A percentile compares a stretch with the other conserved stretches of the same genome.
Conservation (phyloP, 2,329 filamentous ascomycete genomes). For the Aspergillus latus region DNA sequence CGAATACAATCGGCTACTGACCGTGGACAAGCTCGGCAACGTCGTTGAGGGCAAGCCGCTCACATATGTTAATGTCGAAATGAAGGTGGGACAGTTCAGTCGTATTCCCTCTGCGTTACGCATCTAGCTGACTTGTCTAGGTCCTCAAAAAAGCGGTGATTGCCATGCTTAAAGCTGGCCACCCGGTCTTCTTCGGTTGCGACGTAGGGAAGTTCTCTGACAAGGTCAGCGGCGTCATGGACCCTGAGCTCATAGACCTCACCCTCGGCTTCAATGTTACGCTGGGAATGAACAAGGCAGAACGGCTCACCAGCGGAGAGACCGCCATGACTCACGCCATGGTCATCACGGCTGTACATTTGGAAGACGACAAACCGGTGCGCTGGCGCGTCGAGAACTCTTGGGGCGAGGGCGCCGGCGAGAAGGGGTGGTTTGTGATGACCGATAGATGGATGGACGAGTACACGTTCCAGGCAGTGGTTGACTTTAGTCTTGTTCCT, state of each 20-base stretch:
- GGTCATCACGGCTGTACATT: conserved; percentile 83
- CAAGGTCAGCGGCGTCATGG: conserved; percentile 70
- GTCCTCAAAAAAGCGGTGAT: conserved; percentile 73
- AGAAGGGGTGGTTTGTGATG: conserved; percentile 88
- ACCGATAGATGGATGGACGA: conserved; percentile 75
- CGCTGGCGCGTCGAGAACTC: conserved; percentile 87
- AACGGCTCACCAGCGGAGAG: conserved; percentile 71
- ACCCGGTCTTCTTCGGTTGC: conserved; percentile 84
- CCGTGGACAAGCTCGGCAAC: conserved; percentile 77
- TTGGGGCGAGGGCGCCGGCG: conserved; percentile 70
- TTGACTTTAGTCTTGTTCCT: conserved; percentile 68
- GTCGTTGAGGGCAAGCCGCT: conserved; percentile 73
- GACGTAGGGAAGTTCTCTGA: conserved; percentile 85
- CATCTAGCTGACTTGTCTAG: conserved; percentile 12
- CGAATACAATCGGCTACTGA: conserved; percentile 68
- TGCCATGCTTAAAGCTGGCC: conserved; percentile 72
- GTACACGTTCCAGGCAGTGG: conserved; percentile 83
- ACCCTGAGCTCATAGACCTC: conserved; percentile 73
- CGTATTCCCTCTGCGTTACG: not conserved
- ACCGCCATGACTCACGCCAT: conserved; percentile 88
- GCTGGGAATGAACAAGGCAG: conserved; percentile 72
- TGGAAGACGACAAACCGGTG: conserved; percentile 66
- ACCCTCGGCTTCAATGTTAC: conserved; percentile 78
- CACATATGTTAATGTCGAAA: conserved; percentile 80
- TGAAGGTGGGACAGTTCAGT: conserved; percentile 37